Evolutionary conservation across 176 grass and related monocot genomes (phyloP).

Genomic region (Tuctoria greenei): DNA sequence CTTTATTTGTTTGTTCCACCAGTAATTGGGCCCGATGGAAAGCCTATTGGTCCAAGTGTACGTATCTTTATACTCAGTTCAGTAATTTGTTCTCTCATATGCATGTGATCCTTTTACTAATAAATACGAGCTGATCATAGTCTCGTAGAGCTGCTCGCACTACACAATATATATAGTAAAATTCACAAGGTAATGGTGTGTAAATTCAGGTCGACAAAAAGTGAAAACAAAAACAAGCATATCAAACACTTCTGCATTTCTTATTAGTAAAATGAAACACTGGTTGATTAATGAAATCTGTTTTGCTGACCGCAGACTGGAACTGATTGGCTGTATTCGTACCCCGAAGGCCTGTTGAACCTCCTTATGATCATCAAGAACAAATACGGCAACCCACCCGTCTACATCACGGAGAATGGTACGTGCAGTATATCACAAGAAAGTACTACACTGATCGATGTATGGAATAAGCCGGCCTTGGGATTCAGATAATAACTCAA

Average conservation of each 20-base stretch:
- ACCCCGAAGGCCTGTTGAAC: constrained; percentile 30
- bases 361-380: constrained; percentile 35
- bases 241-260: background rate
- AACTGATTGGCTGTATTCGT: background rate
- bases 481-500: too few species aligned
- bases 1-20: background rate
- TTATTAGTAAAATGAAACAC: background rate
- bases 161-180: too few species aligned
- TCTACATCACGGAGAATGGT: constrained; percentile 53
- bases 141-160: background rate
- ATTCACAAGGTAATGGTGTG: too few species aligned
- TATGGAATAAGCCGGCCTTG: too few species aligned
- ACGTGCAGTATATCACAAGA: background rate
- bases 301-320: constrained; percentile 3
- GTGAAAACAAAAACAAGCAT: too few species aligned
- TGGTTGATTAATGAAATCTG: background rate
- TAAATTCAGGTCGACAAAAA: too few species aligned
- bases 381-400: constrained; percentile 33
- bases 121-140: background rate
- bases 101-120: background rate
- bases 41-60: background rate
- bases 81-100: too few species aligned
- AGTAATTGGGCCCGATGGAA: background rate
- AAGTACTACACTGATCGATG: too few species aligned
- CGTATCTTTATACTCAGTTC: background rate